Conservation (phyloP, 1,284 basidiomycete species). For the Irpex lacteus region DNA sequence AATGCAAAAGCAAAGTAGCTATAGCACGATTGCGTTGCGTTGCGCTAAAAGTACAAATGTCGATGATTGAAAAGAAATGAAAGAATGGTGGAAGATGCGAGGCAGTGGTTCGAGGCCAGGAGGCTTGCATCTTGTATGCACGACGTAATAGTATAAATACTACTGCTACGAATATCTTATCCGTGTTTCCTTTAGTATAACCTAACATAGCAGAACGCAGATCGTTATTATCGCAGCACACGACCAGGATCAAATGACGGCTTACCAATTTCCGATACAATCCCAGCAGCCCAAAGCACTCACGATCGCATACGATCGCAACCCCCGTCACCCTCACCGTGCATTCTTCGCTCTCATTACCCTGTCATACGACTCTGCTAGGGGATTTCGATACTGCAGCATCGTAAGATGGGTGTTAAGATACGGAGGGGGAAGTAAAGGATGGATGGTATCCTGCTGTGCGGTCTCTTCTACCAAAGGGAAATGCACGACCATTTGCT, state of each 20-base stretch:
- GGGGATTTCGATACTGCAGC: slow-evolving; percentile 56
- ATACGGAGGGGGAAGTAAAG: slow-evolving; percentile 67
- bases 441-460: slow-evolving; percentile 57
- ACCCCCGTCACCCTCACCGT: slow-evolving; percentile 12
- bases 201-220: neutral
- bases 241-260: neutral
- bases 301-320: neutral
- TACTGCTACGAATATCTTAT: neutral
- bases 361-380: slow-evolving; percentile 67
- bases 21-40: neutral
- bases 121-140: neutral
- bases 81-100: slow-evolving; percentile 1
- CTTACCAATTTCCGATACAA: neutral
- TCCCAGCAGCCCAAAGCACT: neutral
- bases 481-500: slow-evolving; percentile 46
- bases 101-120: neutral
- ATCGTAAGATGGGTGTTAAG: slow-evolving; percentile 66
- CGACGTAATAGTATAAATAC: neutral
- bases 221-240: neutral
- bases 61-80: neutral
- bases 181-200: neutral
- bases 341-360: slow-evolving; percentile 54
- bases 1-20: slow-evolving; percentile 2
- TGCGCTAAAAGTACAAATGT: slow-evolving; percentile 7
- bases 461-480: slow-evolving; percentile 46